These are phyloP conservation scores for Pichia eremophila DNA, from an alignment of 805 yeast genomes.

Conservation along the genomic window DNA sequence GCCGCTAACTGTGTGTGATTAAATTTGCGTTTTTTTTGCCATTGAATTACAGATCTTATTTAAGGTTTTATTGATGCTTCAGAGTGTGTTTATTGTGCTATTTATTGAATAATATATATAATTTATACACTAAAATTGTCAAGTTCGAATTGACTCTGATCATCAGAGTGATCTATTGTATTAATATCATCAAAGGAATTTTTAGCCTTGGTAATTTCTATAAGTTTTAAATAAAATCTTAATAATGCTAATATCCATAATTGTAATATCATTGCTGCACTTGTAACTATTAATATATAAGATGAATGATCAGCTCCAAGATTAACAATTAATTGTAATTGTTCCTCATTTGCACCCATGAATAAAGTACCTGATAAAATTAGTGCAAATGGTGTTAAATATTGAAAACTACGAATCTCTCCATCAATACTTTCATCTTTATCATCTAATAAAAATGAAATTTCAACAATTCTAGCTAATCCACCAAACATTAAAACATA, in stretches of 20 bases:
- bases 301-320: conserved; percentile 81
- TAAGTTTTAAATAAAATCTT: conserved; percentile 40
- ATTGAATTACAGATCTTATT: background rate
- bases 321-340: conserved; percentile 56
- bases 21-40: background rate
- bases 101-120: too few species aligned
- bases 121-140: background rate
- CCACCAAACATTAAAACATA: conserved; percentile 74
- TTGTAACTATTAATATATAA: conserved; percentile 59
- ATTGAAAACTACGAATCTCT: conserved; percentile 63
- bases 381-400: conserved; percentile 74
- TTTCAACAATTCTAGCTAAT: conserved; percentile 63
- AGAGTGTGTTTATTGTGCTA: too few species aligned
- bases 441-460: conserved; percentile 67
- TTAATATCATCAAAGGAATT: background rate
- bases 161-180: background rate
- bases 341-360: conserved; percentile 93
- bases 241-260: conserved; percentile 57
- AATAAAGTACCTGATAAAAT: conserved; percentile 72
- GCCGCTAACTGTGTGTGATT: background rate
- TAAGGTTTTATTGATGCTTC: background rate
- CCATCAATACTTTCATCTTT: conserved; percentile 32
- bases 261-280: conserved; percentile 65
- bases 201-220: background rate
- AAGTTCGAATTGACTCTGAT: background rate